Evolutionary conservation across 495 filamentous ascomycete species (phyloP).

Genomic region (Penicillium samsonianum): DNA sequence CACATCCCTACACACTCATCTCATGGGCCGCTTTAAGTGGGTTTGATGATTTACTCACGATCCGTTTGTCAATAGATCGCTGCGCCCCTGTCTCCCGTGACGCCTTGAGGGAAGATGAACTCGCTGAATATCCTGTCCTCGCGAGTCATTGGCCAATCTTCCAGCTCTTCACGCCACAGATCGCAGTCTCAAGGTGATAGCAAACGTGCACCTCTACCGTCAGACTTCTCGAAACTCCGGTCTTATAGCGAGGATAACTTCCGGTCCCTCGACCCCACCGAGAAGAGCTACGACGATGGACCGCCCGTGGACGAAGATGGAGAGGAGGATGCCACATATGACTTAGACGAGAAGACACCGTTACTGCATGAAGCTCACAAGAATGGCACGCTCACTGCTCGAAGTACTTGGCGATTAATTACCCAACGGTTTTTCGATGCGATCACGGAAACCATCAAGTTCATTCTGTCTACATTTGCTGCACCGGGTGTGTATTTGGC

Average conservation of each 20-base stretch:
- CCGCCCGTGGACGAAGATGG: constrained; percentile 32
- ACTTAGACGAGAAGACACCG: constrained; percentile 67
- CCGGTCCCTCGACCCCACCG: constrained; percentile 31
- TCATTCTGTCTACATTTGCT: constrained; percentile 74
- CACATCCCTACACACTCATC: constrained; percentile 10
- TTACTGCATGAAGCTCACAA: constrained; percentile 47
- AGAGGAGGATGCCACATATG: constrained; percentile 32
- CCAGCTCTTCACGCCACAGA: constrained; percentile 55
- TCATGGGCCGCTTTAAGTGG: constrained; percentile 22
- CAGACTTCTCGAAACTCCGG: constrained; percentile 50
- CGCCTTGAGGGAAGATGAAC: constrained; percentile 79
- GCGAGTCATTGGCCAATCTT: constrained; percentile 71
- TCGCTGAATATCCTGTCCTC: constrained; percentile 92
- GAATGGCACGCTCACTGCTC: constrained; percentile 59
- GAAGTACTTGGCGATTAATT: constrained; percentile 45
- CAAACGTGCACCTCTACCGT: constrained; percentile 43
- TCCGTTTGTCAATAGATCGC: constrained; percentile 32
- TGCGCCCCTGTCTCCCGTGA: constrained; percentile 54
- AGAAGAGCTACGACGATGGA: constrained; percentile 40
- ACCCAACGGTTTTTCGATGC: constrained; percentile 51
- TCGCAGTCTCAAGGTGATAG: constrained; percentile 65
- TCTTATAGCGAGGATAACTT: constrained; percentile 49
- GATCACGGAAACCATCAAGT: constrained; percentile 67
- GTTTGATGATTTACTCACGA: constrained; percentile 33
- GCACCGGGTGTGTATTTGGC: constrained; percentile 79